phyloP scores from a whole-genome alignment of 2,329 filamentous ascomycete species.

The Botrytis hyacinthi region DNA sequence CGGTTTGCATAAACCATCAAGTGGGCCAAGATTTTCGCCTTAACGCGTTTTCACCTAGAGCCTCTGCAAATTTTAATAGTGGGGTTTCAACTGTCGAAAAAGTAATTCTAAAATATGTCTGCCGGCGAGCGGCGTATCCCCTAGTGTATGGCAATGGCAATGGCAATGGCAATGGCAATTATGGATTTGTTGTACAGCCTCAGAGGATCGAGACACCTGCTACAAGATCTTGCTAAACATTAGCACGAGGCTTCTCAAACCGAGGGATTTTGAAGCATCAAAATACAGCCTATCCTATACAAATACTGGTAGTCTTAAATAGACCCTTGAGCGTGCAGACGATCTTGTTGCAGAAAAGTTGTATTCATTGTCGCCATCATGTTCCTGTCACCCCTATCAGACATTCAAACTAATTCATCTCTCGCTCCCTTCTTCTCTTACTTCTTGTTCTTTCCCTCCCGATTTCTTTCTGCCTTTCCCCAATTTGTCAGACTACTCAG shows the following conservation, averaged over 20 bases:
- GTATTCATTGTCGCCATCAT: not conserved
- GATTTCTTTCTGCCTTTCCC: not conserved
- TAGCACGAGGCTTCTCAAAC: not conserved
- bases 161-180: not conserved
- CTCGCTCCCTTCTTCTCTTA: not conserved
- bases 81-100: not conserved
- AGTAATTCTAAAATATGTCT: not conserved
- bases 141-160: not conserved
- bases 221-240: not conserved
- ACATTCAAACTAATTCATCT: not conserved
- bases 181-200: not conserved
- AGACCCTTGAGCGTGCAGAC: not conserved
- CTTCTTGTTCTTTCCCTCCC: not conserved
- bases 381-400: not conserved
- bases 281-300: not conserved
- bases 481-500: not conserved
- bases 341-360: not conserved
- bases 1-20: not conserved
- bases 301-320: not conserved
- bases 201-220: not conserved
- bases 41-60: not conserved
- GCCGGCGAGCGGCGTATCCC: not conserved
- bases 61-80: slow-evolving; percentile 9
- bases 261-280: not conserved
- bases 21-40: not conserved